These are phyloP conservation scores for Vigna trinervia DNA, from an alignment of 306 rosid genomes.

Conservation along the genomic window DNA sequence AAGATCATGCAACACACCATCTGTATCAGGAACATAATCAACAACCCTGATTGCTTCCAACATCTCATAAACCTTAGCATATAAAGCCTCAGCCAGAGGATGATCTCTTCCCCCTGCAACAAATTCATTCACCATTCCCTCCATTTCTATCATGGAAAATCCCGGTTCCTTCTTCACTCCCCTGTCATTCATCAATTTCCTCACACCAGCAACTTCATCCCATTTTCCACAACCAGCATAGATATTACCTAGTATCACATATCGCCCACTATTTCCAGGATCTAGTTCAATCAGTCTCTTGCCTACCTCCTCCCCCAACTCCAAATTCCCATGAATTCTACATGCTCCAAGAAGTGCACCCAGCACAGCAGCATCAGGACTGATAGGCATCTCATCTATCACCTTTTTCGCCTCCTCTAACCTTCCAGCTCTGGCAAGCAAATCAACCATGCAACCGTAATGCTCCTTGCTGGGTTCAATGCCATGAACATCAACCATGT, in stretches of 20 bases:
- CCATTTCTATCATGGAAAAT: slow-evolving; percentile 64
- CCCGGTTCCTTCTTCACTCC: slow-evolving; percentile 75
- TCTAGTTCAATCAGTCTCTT: slow-evolving; percentile 64
- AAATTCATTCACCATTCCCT: slow-evolving; percentile 63
- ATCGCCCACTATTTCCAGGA: slow-evolving; percentile 70
- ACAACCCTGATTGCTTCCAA: slow-evolving; percentile 33
- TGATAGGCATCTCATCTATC: slow-evolving; percentile 60
- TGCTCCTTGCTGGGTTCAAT: slow-evolving; percentile 63
- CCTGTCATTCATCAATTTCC: slow-evolving; percentile 69
- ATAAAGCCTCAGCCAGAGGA: slow-evolving; percentile 52
- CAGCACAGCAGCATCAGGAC: slow-evolving; percentile 60
- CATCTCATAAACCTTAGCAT: slow-evolving; percentile 15
- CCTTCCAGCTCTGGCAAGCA: slow-evolving; percentile 67
- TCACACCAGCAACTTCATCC: slow-evolving; percentile 61
- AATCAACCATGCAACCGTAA: slow-evolving; percentile 72
- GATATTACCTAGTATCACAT: slow-evolving; percentile 62
- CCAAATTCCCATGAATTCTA: slow-evolving; percentile 61
- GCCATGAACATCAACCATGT: slow-evolving; percentile 51
- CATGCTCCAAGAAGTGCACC: slow-evolving; percentile 86
- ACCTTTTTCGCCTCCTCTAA: slow-evolving; percentile 59
- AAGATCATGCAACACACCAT: slow-evolving; percentile 40
- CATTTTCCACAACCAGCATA: slow-evolving; percentile 68
- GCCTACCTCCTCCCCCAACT: slow-evolving; percentile 65
- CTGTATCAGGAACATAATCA: slow-evolving; percentile 27
- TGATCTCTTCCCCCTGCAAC: slow-evolving; percentile 65